Conservation (phyloP, 441 rosid genomes). For the Euphorbia schlechtendalii region DNA sequence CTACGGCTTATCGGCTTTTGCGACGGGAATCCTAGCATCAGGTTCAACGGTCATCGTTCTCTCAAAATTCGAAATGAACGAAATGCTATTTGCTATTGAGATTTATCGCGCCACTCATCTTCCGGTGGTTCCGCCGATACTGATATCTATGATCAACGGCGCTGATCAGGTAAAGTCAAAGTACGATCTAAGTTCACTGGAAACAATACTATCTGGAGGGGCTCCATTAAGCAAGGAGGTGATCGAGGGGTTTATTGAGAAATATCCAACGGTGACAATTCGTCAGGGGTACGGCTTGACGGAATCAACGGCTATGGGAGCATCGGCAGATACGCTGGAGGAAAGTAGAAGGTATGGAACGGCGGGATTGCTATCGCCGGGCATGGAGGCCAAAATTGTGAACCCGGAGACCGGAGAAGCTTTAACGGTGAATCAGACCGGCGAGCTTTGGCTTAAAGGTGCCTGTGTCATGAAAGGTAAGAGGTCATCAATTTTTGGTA, state of each 20-base stretch:
- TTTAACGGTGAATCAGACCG: constrained; percentile 57
- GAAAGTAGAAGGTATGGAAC: constrained; percentile 85
- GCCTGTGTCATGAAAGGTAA: constrained; percentile 87
- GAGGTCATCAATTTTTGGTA: neutral
- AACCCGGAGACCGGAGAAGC: constrained; percentile 52
- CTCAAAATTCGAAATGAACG: constrained; percentile 77
- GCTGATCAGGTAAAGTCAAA: constrained; percentile 49
- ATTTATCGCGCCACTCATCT: constrained; percentile 51
- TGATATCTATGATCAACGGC: constrained; percentile 62
- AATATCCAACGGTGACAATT: constrained; percentile 58
- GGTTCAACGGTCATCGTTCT: constrained; percentile 76
- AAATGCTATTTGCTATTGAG: constrained; percentile 61
- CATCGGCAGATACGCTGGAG: constrained; percentile 66
- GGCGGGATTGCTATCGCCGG: constrained; percentile 68
- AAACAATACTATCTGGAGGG: constrained; percentile 61
- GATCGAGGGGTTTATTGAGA: constrained; percentile 62
- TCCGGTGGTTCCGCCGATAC: constrained; percentile 84
- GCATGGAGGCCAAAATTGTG: constrained; percentile 77
- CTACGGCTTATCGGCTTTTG: constrained; percentile 81
- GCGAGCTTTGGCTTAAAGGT: constrained; percentile 93
- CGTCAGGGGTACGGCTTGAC: constrained; percentile 88
- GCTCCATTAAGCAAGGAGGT: constrained; percentile 91
- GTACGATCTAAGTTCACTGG: constrained; percentile 70
- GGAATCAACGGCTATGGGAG: constrained; percentile 68
- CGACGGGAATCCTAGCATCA: constrained; percentile 63